These are phyloP conservation scores for Irpex sp. DNA, from an alignment of 1,284 basidiomycete genomes.

Conservation along the genomic window DNA sequence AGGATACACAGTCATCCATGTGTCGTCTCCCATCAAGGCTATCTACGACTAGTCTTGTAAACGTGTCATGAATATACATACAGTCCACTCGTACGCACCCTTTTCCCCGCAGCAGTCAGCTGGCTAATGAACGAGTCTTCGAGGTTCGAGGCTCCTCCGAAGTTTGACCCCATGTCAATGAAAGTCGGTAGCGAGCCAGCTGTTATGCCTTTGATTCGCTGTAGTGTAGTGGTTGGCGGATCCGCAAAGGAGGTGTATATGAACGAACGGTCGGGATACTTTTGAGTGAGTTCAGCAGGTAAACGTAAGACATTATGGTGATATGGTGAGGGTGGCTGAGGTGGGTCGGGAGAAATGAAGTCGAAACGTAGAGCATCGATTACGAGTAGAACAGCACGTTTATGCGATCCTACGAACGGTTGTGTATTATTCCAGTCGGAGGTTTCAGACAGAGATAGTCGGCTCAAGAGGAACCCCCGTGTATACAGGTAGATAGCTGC, in stretches of 20 bases:
- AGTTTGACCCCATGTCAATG: slow-evolving; percentile 90
- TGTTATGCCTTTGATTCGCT: slow-evolving; percentile 93
- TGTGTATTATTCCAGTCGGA: background rate
- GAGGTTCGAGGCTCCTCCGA: slow-evolving; percentile 79
- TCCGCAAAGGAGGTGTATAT: slow-evolving; percentile 90
- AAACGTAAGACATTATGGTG: slow-evolving; percentile 84
- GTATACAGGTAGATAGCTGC: slow-evolving; percentile 80
- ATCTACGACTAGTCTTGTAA: slow-evolving; percentile 32
- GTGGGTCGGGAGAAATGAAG: slow-evolving; percentile 79
- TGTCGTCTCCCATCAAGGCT: slow-evolving; percentile 95
- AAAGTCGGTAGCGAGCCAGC: slow-evolving; percentile 97
- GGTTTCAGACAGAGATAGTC: slow-evolving; percentile 70
- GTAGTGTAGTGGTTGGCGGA: slow-evolving; percentile 94
- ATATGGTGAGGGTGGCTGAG: slow-evolving; percentile 57
- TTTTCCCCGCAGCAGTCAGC: slow-evolving; percentile 49
- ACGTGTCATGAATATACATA: background rate
- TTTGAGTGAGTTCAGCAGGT: slow-evolving; percentile 66
- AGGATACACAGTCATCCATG: slow-evolving; percentile 92
- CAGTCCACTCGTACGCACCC: slow-evolving; percentile 35
- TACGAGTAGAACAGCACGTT: slow-evolving; percentile 80
- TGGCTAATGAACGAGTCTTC: slow-evolving; percentile 86
- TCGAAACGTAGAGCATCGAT: slow-evolving; percentile 96
- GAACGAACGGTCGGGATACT: slow-evolving; percentile 70
- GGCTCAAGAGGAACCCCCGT: slow-evolving; percentile 83
- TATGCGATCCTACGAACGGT: slow-evolving; percentile 59